Base-by-base conservation (phyloP, 768 basidiomycete species). In the Naematelia encephala region DNA sequence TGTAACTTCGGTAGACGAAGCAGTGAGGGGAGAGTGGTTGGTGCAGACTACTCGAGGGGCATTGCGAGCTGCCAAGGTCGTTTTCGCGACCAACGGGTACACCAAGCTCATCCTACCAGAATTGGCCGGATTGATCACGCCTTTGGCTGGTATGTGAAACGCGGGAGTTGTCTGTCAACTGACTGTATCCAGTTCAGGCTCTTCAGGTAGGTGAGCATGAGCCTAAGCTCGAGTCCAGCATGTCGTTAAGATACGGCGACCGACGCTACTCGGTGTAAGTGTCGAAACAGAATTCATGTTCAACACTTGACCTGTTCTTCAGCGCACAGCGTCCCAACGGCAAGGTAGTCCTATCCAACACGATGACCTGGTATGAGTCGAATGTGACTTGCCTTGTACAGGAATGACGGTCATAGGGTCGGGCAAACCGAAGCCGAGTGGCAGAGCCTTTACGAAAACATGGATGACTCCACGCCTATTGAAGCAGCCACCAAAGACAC, bases 21-120 rank as follows among this genome's bases (percentile, higher is more conserved):
- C 45, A 3, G 23, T 25, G 43, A 54, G 56, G 29, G 50, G 50
- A 16, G 42, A 44, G 12, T 89, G 86, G 86, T 69, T 69, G 0
- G 73, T 88, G 12, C 63, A 72, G 3, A 92, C 90, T 0, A 82
- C 85, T 0, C 82, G 89, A n/a, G 90, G 91, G 0, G 63, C 68
- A 1, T 73, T 91, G 21, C 43, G 71, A 3, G 85, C 87, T 62
- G 75, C 80, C 19, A 84, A 85, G 59, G 82, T 94, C 45, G 79
- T 96, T 3, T 90, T 92, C 70, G 90, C 89, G 0, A 92, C 90
- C 10, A 96, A 96, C 67, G 92, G 80, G 0, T 92, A 93, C 60
- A 83, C 86, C 11, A 83, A 86, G 2, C 82, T 87, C 65, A 82
- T 94, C 30, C 80, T 96, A n/a, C 87, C 88, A 0, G 82, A 84